These are phyloP conservation scores for Cubamyces lactineus DNA, from an alignment of 768 basidiomycete genomes.

Conservation along the genomic window DNA sequence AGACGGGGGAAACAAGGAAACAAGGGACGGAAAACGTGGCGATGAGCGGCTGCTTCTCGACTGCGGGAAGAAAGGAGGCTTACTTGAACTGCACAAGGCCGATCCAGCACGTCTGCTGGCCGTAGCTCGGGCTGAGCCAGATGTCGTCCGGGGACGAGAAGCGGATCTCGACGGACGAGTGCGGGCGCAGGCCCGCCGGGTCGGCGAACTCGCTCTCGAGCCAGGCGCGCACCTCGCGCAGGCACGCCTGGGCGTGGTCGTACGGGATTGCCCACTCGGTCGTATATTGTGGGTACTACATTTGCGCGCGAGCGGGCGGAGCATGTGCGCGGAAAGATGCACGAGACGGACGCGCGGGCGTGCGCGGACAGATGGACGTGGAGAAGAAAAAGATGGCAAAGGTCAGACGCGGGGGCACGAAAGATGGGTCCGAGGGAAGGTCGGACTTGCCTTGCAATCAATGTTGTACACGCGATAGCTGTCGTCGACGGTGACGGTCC, in stretches of 20 bases:
- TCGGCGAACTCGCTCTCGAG: constrained; percentile 66
- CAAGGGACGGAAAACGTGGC: background rate
- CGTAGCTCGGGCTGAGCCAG: constrained; percentile 89
- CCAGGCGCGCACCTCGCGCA: constrained; percentile 74
- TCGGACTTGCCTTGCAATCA: constrained; percentile 78
- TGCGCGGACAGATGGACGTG: constrained; percentile 1
- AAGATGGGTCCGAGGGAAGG: background rate
- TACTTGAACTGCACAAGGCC: constrained; percentile 98
- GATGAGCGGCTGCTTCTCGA: constrained; percentile 14
- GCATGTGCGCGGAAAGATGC: background rate
- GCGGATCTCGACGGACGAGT: constrained; percentile 92
- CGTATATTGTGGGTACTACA: constrained; percentile 87
- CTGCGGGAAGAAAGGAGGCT: constrained; percentile 34
- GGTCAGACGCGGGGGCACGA: background rate
- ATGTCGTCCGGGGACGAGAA: constrained; percentile 89
- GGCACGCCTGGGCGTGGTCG: constrained; percentile 61
- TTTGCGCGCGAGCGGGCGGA: background rate
- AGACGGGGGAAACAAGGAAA: background rate
- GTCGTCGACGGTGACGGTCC: constrained; percentile 69
- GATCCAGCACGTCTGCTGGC: constrained; percentile 85
- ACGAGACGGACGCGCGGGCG: background rate
- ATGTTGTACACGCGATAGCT: constrained; percentile 88
- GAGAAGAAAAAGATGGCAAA: background rate
- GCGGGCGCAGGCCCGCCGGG: constrained; percentile 77
- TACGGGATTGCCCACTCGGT: constrained; percentile 95